Evolutionary conservation across 768 basidiomycete species (phyloP), one percentile per base, ranked within the genome.

Genomic region (Mycena polygramma): DNA sequence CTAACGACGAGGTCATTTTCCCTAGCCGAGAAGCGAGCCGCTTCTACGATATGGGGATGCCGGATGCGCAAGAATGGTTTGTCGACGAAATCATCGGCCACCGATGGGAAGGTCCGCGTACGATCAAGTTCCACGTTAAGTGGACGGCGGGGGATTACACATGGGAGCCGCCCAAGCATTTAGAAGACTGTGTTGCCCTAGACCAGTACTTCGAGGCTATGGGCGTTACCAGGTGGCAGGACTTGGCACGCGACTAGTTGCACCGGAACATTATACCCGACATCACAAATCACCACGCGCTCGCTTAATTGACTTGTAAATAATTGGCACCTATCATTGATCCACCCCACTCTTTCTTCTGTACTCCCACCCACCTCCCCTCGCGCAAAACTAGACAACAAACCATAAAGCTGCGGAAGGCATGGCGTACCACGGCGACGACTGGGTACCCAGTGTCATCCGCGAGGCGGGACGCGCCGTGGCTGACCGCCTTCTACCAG

Each of bases 1-100:
- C 75, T 0, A 81, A 79, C 24, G 79, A 86, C 71, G 75, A 81
- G 30, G 58, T 22, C 0, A 26, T 80, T 35, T 86, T 86, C 75
- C 85, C 83, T 0, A 71, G 77, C 7, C 58, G 81, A 0, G 57
- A 72, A 4, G 62, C 73, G 0, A 70, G 71, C 4, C 75, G 77
- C 26, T 78, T 79, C 17, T 85, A 84, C 46, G 82, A 85, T 66
- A 82, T 84, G 60, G 79, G 84, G 0, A 64, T 60, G 0, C 64
- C 66, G 1, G 74, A 79, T 7, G 79, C 83, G 4, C 75, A 75
- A 1, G 82, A 87, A 67, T 84, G 77, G 76, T 71, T 79, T 11
- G 80, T 87, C 1, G 81, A 85, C 9, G 74, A 81, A 0, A 78
- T 85, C 0, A 35, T 78, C 1, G 8, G 36, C 3, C 61, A 62